These are phyloP conservation scores for Populus alba DNA, from an alignment of 345 rosid genomes.

Conservation along the genomic window DNA sequence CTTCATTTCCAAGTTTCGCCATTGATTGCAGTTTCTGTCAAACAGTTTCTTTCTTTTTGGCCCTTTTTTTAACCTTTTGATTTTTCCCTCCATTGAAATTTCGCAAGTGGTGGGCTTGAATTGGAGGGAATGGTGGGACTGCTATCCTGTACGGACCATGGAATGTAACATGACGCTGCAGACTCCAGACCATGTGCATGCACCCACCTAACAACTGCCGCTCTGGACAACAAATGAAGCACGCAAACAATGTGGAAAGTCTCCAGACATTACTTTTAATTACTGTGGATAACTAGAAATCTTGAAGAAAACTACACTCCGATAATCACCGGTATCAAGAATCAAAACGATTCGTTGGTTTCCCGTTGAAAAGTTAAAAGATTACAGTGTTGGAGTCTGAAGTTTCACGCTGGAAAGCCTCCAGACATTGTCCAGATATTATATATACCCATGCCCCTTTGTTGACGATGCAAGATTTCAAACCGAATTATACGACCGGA, in stretches of 20 bases:
- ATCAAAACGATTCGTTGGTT: background rate
- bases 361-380: background rate
- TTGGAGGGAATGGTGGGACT: conserved; percentile 13
- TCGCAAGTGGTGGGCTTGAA: background rate
- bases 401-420: too few relatives aligned
- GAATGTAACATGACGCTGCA: background rate
- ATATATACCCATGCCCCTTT: background rate
- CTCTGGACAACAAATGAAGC: background rate
- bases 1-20: conserved; percentile 36
- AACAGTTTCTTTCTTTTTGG: background rate
- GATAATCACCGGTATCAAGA: background rate
- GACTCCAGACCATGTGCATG: background rate
- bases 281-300: background rate
- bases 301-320: background rate
- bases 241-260: background rate
- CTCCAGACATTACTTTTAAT: background rate
- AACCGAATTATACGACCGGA: background rate
- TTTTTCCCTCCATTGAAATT: background rate
- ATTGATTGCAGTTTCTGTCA: conserved; percentile 24
- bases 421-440: too few relatives aligned
- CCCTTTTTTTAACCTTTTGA: background rate
- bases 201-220: background rate
- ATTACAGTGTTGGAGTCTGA: too few relatives aligned
- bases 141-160: background rate
- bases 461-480: background rate